These are phyloP conservation scores for Chlorella variabilis DNA, from an alignment of 163 green algal genomes.

Conservation along the genomic window DNA sequence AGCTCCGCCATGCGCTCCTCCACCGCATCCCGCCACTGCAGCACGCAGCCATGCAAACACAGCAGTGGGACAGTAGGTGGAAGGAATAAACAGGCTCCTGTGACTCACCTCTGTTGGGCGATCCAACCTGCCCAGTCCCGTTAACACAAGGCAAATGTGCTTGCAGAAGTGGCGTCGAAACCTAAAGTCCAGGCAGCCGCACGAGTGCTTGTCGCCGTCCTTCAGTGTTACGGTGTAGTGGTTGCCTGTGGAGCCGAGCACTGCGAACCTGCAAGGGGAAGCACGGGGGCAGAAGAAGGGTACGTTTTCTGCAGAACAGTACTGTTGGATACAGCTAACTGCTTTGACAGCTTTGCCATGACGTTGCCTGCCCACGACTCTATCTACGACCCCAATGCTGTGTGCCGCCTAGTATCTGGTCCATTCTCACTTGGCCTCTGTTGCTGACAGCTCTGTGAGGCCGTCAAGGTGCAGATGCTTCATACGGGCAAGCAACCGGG, in stretches of 20 bases:
- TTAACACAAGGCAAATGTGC: conserved; percentile 49
- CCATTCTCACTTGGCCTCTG: conserved; percentile 30
- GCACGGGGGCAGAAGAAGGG: neutral
- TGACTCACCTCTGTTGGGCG: neutral
- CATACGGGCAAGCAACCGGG: conserved; percentile 43
- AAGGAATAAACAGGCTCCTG: too few relatives aligned
- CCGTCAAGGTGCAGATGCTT: conserved; percentile 42
- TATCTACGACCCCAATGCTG: too few relatives aligned
- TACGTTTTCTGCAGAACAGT: too few relatives aligned
- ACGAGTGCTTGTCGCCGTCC: conserved; percentile 43
- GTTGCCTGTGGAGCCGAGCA: conserved; percentile 46
- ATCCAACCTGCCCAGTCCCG: neutral
- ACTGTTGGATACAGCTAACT: too few relatives aligned
- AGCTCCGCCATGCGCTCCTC: conserved; percentile 37
- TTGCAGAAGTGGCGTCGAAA: conserved; percentile 56
- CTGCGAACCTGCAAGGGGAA: conserved; percentile 40
- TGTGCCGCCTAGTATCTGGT: too few relatives aligned
- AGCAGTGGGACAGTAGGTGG: too few relatives aligned
- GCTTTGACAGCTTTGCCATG: too few relatives aligned
- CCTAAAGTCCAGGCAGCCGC: conserved; percentile 51
- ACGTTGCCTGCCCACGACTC: too few relatives aligned
- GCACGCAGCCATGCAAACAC: too few relatives aligned
- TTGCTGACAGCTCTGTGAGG: conserved; percentile 33
- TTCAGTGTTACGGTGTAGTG: conserved; percentile 49
- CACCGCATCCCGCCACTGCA: conserved; percentile 36